Conservation (phyloP, 305 asterid species). For the Lippia alba region DNA sequence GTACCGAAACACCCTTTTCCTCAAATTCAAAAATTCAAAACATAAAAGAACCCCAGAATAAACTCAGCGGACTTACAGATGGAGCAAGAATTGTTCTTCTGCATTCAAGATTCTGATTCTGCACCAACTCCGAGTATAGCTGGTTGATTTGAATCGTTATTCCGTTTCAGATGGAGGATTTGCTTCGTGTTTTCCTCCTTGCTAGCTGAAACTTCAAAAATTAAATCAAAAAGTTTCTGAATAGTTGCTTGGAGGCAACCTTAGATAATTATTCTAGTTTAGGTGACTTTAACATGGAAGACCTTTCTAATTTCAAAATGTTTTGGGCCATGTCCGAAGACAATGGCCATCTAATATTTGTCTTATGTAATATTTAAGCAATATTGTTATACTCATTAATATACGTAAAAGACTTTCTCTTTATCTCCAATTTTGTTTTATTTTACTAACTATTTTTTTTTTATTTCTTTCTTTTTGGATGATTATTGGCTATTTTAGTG, state of each 20-base stretch:
- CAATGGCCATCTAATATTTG: slow-evolving; percentile 34
- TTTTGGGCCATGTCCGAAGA: slow-evolving; percentile 10
- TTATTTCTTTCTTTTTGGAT: no score
- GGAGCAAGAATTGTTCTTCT: slow-evolving; percentile 25
- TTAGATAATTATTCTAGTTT: slow-evolving; percentile 22
- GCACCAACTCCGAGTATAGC: slow-evolving; percentile 10
- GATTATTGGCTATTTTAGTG: no score
- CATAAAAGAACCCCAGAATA: background rate
- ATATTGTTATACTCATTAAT: background rate
- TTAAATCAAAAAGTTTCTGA: slow-evolving; percentile 22
- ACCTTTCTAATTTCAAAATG: background rate
- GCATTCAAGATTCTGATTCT: slow-evolving; percentile 30
- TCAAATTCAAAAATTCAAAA: slow-evolving; percentile 19
- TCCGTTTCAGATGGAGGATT: slow-evolving; percentile 17
- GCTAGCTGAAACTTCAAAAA: slow-evolving; percentile 4
- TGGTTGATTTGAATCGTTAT: slow-evolving; percentile 31
- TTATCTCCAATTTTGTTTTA: background rate
- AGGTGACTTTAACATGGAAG: slow-evolving; percentile 28
- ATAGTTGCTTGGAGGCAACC: slow-evolving; percentile 40
- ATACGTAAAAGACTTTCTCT: background rate
- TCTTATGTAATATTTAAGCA: slow-evolving; percentile 36
- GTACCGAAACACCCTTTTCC: slow-evolving; percentile 29
- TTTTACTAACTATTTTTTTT: no score
- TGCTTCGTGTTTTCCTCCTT: slow-evolving; percentile 1
- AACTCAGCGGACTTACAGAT: slow-evolving; percentile 33